Conservation (phyloP, 208 protist genomes). For the Spongospora subterranea region DNA sequence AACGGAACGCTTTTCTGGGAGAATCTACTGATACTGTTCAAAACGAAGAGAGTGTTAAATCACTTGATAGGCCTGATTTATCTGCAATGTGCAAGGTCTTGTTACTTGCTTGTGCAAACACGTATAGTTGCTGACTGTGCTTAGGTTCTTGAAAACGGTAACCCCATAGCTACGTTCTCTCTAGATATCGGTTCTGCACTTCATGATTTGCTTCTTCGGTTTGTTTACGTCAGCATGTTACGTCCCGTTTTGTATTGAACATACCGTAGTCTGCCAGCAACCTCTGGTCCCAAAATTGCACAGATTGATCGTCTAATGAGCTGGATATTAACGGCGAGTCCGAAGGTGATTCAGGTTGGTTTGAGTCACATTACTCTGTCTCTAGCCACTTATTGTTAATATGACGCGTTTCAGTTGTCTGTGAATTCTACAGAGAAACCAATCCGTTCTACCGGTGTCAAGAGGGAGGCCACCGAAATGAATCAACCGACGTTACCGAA, state of each 20-base stretch:
- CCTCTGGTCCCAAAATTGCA: slow-evolving; percentile 13
- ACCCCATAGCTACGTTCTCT: not conserved
- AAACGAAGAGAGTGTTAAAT: not conserved
- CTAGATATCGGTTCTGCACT: slow-evolving; percentile 26
- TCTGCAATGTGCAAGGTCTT: slow-evolving; percentile 1
- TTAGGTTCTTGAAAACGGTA: slow-evolving; percentile 36
- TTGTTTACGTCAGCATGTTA: not conserved
- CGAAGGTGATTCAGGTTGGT: not conserved
- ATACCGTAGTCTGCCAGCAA: not conserved
- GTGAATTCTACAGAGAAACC: too few species aligned
- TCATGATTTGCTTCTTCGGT: not conserved
- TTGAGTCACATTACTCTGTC: too few species aligned
- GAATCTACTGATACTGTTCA: not conserved
- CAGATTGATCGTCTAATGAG: slow-evolving; percentile 36
- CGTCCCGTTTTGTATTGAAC: not conserved
- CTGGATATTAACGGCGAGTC: slow-evolving; percentile 7
- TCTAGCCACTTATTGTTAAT: too few species aligned
- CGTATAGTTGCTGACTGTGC: not conserved
- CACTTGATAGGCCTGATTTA: not conserved
- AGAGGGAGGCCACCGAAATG: not conserved
- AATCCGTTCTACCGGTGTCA: too few species aligned
- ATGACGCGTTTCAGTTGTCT: too few species aligned
- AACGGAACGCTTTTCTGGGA: not conserved
- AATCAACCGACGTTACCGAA: not conserved
- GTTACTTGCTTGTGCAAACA: not conserved